These are phyloP conservation scores for Saccharomycopsis selenospora DNA, from an alignment of 805 yeast genomes.

Conservation along the genomic window DNA sequence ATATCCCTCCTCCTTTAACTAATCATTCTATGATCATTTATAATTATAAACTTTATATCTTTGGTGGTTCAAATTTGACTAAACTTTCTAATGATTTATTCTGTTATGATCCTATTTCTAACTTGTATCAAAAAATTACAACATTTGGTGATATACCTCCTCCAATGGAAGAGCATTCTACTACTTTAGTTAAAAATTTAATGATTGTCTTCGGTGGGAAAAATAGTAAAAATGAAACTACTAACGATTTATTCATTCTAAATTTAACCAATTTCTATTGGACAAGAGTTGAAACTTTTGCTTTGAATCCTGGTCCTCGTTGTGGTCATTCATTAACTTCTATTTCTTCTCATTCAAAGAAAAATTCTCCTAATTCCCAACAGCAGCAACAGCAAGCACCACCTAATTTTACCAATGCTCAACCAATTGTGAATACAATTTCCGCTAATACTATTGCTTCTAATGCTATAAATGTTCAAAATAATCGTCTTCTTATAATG, in stretches of 20 bases:
- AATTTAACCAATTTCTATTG: conserved; percentile 67
- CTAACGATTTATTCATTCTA: conserved; percentile 63
- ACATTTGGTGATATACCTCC: conserved; percentile 52
- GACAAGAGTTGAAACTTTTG: conserved; percentile 44
- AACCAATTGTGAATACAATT: conserved; percentile 7
- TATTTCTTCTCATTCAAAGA: conserved; percentile 34
- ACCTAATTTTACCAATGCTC: conserved; percentile 12
- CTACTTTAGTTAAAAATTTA: conserved; percentile 68
- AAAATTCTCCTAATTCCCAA: background rate
- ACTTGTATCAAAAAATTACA: conserved; percentile 63
- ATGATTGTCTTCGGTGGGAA: conserved; percentile 90
- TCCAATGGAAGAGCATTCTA: conserved; percentile 88
- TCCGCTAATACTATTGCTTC: conserved; percentile 17
- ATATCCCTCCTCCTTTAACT: conserved; percentile 71
- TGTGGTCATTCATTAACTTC: conserved; percentile 88
- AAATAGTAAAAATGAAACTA: conserved; percentile 59
- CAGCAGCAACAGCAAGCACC: conserved; percentile 1
- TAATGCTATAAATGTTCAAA: conserved; percentile 21
- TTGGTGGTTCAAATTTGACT: conserved; percentile 85
- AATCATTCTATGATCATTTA: conserved; percentile 84
- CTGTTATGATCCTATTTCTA: conserved; percentile 62
- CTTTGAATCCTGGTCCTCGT: conserved; percentile 64
- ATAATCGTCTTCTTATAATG: conserved; percentile 70
- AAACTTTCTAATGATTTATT: conserved; percentile 69
- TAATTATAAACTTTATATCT: conserved; percentile 72